phyloP scores from a whole-genome alignment of 768 basidiomycete species.

The Rhizopogon vesiculosus region DNA sequence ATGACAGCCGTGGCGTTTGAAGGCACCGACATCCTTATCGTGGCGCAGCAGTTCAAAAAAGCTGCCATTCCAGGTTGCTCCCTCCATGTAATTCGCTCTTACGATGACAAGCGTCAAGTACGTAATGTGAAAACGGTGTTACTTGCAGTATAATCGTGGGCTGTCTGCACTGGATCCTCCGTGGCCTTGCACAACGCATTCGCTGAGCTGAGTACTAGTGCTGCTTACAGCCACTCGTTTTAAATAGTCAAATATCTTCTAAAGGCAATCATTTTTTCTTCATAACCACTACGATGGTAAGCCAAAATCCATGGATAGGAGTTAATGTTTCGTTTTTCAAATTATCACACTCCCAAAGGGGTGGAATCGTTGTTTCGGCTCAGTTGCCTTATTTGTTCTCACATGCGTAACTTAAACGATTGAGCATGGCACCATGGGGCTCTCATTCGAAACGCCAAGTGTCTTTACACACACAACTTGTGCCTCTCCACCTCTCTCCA shows the following conservation, averaged over 20 bases:
- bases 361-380: too few species aligned
- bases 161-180: neutral
- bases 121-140: neutral
- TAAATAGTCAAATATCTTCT: neutral
- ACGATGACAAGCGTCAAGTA: too few species aligned
- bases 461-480: neutral
- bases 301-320: too few species aligned
- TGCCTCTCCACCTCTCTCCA: neutral
- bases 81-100: neutral
- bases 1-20: neutral
- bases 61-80: neutral
- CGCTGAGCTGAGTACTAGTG: neutral
- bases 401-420: too few species aligned
- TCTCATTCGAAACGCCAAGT: too few species aligned
- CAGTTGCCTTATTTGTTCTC: too few species aligned
- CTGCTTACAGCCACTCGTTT: neutral
- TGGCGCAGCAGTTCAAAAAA: neutral
- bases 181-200: neutral
- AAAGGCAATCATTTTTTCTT: too few species aligned
- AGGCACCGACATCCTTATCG: neutral
- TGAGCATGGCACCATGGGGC: too few species aligned
- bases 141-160: too few species aligned
- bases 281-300: too few species aligned
- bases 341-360: too few species aligned
- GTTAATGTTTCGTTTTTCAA: too few species aligned